phyloP scores from a whole-genome alignment of 345 rosid species.

The Theobroma cacao region DNA sequence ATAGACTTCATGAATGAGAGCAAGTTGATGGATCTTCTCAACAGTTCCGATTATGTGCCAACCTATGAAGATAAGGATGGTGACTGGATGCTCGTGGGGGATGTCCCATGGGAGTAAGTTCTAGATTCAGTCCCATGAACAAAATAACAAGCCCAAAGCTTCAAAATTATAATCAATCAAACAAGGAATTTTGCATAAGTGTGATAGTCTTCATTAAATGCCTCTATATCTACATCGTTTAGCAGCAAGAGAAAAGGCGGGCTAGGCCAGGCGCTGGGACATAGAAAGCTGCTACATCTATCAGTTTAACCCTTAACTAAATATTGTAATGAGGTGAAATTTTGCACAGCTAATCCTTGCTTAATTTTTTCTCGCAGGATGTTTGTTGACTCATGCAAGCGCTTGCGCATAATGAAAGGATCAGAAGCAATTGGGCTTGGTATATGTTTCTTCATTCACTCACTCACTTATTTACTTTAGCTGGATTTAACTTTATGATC shows the following conservation, averaged over 20 bases:
- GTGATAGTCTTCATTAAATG: background rate
- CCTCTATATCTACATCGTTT: background rate
- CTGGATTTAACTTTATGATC: background rate
- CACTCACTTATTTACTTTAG: background rate
- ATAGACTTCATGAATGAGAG: slow-evolving; percentile 98
- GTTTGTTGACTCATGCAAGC: slow-evolving; percentile 97
- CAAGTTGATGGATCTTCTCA: slow-evolving; percentile 86
- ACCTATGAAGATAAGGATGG: slow-evolving; percentile 96
- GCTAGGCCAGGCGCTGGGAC: background rate
- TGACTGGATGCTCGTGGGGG: slow-evolving; percentile 99
- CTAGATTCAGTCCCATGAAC: background rate
- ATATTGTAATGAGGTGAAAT: background rate
- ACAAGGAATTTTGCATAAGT: background rate
- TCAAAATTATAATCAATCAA: slow-evolving; percentile 17
- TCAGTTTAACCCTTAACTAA: background rate
- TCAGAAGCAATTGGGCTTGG: slow-evolving; percentile 97
- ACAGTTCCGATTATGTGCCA: slow-evolving; percentile 91
- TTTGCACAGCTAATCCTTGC: background rate
- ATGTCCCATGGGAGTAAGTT: slow-evolving; percentile 97
- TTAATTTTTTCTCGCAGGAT: slow-evolving; percentile 47
- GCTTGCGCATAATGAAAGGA: slow-evolving; percentile 94
- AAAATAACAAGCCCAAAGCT: background rate
- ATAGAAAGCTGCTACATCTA: background rate
- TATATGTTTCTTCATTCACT: slow-evolving; percentile 17
- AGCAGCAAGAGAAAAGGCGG: background rate